Evolutionary conservation across 495 filamentous ascomycete genomes (phyloP), one percentile per base, ranked within the genome.

Genomic region (Penicillium egyptiacum): DNA sequence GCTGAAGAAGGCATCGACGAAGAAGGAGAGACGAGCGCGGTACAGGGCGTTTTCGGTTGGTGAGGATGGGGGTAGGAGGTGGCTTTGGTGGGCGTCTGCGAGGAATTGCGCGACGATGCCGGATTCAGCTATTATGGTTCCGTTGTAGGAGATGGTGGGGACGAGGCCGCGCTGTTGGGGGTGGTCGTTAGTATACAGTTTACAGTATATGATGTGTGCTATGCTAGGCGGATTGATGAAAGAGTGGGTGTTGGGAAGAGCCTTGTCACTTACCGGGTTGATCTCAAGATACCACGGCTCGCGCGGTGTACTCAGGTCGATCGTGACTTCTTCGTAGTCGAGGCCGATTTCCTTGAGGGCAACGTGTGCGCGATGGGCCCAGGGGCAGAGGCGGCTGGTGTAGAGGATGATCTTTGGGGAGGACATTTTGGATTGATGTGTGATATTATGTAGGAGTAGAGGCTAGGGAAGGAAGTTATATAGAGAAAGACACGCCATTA

Each of bases 271-370:
- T 75, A 86, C 83, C 0, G 90, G 91, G 74, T 96, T 96, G 68
- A 96, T 75, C 47, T 88, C 78, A 4, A 95, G 82, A 70, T 95
- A 96, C 81, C 89, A 92, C n/a, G 83, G 76, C 48, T 89, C 88
- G 10, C 91, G 86, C 0, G 91, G 91, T 4, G 63, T 79, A 60
- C 70, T 63, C 44, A 96, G 79, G 66, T 92, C 87, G 67, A 96
- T 91, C 51, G 83, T 85, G 62, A 91, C 88, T 62, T 93, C 88
- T 59, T 93, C 85, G 60, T 84, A 94, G 1, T 86, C 81, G 19
- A 96, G 65, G 26, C 82, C 79, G 12, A 91, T 81, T 67, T 91
- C 89, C 23, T 81, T 78, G 25, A 96, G 82, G 8, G 83, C 83
- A 44, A 93, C 92, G 65, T 95, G 87, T 2, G 82, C 89, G 23